Conservation (phyloP, 352 stramenopile genomes). For the Aphanomyces astaci region DNA sequence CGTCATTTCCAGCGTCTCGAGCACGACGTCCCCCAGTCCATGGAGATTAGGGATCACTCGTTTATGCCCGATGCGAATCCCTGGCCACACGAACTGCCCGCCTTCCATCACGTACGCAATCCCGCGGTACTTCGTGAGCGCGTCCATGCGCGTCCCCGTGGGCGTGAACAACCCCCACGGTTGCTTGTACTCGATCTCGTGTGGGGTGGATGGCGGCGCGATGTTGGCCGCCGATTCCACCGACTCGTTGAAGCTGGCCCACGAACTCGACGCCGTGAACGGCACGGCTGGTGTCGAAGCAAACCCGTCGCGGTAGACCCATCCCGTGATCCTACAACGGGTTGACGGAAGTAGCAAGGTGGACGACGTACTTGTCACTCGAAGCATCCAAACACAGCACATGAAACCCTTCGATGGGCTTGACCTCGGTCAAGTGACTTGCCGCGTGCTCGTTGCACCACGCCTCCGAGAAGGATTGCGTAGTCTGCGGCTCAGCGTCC, state of each 20-base stretch:
- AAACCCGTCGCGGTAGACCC: neutral
- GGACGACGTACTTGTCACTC: constrained; percentile 34
- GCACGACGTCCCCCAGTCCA: constrained; percentile 37
- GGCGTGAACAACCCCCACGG: constrained; percentile 55
- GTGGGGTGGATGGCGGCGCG: constrained; percentile 24
- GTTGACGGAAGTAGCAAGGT: neutral
- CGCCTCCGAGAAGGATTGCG: neutral
- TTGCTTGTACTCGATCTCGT: constrained; percentile 53
- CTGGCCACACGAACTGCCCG: constrained; percentile 68
- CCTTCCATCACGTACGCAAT: constrained; percentile 70
- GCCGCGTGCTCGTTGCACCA: neutral
- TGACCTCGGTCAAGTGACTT: constrained; percentile 38
- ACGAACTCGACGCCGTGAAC: constrained; percentile 30
- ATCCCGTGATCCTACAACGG: neutral
- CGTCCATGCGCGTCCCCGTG: constrained; percentile 39
- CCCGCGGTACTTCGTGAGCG: constrained; percentile 29
- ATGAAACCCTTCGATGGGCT: constrained; percentile 60
- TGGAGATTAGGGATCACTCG: constrained; percentile 45
- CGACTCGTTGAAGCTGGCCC: constrained; percentile 27
- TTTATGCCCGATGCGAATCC: constrained; percentile 54
- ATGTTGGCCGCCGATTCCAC: constrained; percentile 43
- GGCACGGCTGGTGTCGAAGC: neutral
- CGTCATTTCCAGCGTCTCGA: constrained; percentile 57
- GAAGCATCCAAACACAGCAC: constrained; percentile 49
- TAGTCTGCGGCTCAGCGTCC: neutral